Evolutionary conservation across 2,329 filamentous ascomycete genomes (phyloP), one percentile per base, ranked within the genome.

Genomic region (Pseudocercospora fijiensis): DNA sequence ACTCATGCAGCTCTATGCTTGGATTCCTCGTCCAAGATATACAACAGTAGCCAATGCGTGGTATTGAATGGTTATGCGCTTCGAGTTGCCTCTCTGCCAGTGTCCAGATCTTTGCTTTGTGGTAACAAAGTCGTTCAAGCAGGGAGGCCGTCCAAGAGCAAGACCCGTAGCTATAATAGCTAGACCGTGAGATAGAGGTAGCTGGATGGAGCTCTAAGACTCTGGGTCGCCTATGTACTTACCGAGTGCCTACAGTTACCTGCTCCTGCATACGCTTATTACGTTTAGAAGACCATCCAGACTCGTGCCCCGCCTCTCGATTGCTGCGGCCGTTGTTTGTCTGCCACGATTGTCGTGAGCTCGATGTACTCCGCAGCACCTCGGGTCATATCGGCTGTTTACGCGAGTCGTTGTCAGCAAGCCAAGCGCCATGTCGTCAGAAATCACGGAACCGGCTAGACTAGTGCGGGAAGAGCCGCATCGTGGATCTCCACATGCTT

Each of bases 401-500:
- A n/a, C 45, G 20, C 24, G 45, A 49, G 37, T 41, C 37, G 37
- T 41, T 41, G 37, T 41, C 16, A n/a, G 37, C 37, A 7, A 18
- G 33, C 13, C 4, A 37, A 16, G 33, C 33, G 33, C 37, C 49
- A 53, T 53, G 49, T 24, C 49, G 49, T 53, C 49, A 53, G 49
- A 26, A n/a, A 30, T 53, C 49, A 53, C 49, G 49, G 49, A 53
- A 27, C 49, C 13, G 5, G 22, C 24, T 53, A 27, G 22, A 28
- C 49, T n/a, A 8, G 1, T 6, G 16, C 16, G 22, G 49, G 26
- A 24, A 53, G 22, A 53, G 18, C 45, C 45, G 45, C 3, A 10
- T 10, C 18, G 45, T 49, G 45, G 45, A 26, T 61, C 53, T 61
- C 47, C 60, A 61, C 60, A 57, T 61, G 60, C 60, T 30, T 37